Evolutionary conservation across 768 basidiomycete species (phyloP).

Genomic region (Suillus americanus): DNA sequence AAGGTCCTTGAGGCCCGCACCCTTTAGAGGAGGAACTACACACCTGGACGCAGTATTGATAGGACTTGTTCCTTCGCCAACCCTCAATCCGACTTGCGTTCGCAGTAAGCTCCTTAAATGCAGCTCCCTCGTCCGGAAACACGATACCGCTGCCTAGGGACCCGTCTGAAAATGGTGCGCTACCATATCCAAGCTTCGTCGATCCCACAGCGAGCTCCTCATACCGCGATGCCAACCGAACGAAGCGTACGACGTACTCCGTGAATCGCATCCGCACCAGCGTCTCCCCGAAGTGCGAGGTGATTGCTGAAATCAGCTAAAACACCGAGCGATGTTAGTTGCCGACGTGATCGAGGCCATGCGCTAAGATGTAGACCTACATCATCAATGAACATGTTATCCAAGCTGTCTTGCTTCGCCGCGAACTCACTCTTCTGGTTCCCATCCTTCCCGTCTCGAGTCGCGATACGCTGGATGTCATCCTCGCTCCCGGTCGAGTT

Average conservation of each 20-base stretch:
- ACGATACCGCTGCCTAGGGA: conserved; percentile 78
- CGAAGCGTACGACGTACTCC: conserved; percentile 86
- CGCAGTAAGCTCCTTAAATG: conserved; percentile 65
- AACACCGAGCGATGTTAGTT: neutral
- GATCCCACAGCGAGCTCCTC: conserved; percentile 78
- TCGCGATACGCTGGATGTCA: conserved; percentile 57
- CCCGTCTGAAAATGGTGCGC: conserved; percentile 44
- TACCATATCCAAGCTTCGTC: conserved; percentile 77
- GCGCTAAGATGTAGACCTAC: conserved; percentile 52
- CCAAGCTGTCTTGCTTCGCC: conserved; percentile 60
- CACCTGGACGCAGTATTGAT: conserved; percentile 72
- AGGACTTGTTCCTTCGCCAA: conserved; percentile 84
- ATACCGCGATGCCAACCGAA: conserved; percentile 85
- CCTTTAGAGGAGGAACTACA: conserved; percentile 21
- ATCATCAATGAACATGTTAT: conserved; percentile 92
- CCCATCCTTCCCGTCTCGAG: conserved; percentile 52
- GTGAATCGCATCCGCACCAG: conserved; percentile 86
- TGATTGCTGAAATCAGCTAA: conserved; percentile 82
- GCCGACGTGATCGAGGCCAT: neutral
- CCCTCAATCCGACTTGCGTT: conserved; percentile 90
- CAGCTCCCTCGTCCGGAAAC: conserved; percentile 69
- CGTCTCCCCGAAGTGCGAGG: conserved; percentile 89
- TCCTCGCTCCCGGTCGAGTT: conserved; percentile 64
- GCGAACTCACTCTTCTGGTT: conserved; percentile 51
- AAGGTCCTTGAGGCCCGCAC: neutral